These are phyloP conservation scores for Parastagonospora avenae DNA, from an alignment of 2,329 filamentous ascomycete genomes.

Conservation along the genomic window DNA sequence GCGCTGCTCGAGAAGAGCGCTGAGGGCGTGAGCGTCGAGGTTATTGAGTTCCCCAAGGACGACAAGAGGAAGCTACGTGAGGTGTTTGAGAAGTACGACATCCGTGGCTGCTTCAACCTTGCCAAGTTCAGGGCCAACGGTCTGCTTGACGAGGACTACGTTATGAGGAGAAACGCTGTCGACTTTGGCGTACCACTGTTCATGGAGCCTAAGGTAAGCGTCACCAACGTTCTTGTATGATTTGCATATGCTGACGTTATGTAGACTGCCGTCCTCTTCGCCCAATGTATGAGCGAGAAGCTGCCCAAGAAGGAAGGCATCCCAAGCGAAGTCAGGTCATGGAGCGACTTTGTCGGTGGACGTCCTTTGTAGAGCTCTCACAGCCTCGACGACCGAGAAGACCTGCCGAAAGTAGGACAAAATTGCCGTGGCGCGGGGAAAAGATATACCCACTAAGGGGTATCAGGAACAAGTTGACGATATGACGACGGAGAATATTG, in stretches of 20 bases:
- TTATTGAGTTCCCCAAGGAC: conserved; percentile 95
- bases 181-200: conserved; percentile 98
- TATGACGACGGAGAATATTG: not conserved
- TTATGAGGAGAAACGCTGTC: conserved; percentile 97
- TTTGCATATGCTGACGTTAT: conserved; percentile 18
- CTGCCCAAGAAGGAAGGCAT: conserved; percentile 87
- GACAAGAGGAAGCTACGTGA: conserved; percentile 94
- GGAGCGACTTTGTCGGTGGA: conserved; percentile 89
- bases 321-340: conserved; percentile 86
- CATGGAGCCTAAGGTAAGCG: conserved; percentile 92
- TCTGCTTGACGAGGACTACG: conserved; percentile 89
- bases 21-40: conserved; percentile 75
- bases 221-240: not conserved
- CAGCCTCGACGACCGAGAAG: not conserved
- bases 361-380: conserved; percentile 31
- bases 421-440: not conserved
- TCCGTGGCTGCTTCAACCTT: conserved; percentile 94
- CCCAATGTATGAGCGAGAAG: conserved; percentile 96
- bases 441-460: conserved; percentile 11
- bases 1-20: conserved; percentile 74
- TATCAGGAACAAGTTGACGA: not conserved
- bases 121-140: conserved; percentile 83
- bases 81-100: conserved; percentile 96
- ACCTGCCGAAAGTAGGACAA: not conserved
- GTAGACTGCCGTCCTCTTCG: conserved; percentile 93